A percentile compares a stretch with the other conserved stretches of the same genome.
Conservation (phyloP, 352 stramenopile genomes). For the Phytopythium helicoides region DNA sequence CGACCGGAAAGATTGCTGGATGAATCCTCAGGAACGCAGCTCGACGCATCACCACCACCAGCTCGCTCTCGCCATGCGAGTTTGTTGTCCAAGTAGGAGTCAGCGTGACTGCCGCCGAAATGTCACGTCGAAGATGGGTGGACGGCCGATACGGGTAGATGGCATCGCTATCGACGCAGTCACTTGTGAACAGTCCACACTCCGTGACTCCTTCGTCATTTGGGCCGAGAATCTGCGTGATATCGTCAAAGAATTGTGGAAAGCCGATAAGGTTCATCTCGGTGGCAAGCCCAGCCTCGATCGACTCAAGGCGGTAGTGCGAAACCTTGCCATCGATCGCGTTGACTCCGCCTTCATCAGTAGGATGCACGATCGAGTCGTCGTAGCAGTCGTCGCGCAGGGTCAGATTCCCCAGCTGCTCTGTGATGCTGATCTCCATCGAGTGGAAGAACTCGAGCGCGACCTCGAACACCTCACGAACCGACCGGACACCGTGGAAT, state of each 20-base stretch:
- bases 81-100: slow-evolving; percentile 11
- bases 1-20: slow-evolving; percentile 17
- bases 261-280: slow-evolving; percentile 12
- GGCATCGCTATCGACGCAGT: slow-evolving; percentile 44
- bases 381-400: slow-evolving; percentile 38
- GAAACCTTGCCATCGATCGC: slow-evolving; percentile 24
- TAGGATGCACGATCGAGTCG: background rate
- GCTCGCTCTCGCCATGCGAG: slow-evolving; percentile 2
- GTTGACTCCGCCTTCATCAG: slow-evolving; percentile 18
- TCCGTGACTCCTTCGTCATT: slow-evolving; percentile 1
- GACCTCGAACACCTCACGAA: slow-evolving; percentile 55
- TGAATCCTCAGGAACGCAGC: slow-evolving; percentile 31
- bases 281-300: slow-evolving; percentile 18
- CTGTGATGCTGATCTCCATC: slow-evolving; percentile 59
- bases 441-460: slow-evolving; percentile 43
- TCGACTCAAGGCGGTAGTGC: slow-evolving; percentile 46
- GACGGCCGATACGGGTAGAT: slow-evolving; percentile 39
- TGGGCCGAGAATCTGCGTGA: slow-evolving; percentile 1
- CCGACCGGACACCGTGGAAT: slow-evolving; percentile 36
- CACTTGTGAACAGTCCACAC: slow-evolving; percentile 23
- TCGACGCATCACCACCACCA: slow-evolving; percentile 29
- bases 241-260: slow-evolving; percentile 25
- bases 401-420: slow-evolving; percentile 43
- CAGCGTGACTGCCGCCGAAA: slow-evolving; percentile 28
- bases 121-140: slow-evolving; percentile 30